Percentiles rank a stretch among this genome's conserved stretches.
These are phyloP conservation scores for Incumbomyces delicatus DNA, from an alignment of 2,329 filamentous ascomycete genomes.

Conservation along the genomic window DNA sequence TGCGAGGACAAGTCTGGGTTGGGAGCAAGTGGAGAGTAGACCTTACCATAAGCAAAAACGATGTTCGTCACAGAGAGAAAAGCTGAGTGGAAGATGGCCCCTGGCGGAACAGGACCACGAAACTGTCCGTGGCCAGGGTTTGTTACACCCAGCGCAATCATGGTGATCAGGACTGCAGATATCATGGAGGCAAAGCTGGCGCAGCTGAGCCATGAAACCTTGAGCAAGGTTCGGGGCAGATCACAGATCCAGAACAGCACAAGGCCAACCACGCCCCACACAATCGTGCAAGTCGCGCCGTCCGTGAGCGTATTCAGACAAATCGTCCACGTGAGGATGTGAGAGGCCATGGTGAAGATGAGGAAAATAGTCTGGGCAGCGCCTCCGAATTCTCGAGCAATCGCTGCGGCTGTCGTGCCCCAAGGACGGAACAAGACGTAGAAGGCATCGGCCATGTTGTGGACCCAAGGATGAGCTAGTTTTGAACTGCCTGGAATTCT, in stretches of 20 bases:
- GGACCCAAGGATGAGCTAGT: slow-evolving; percentile 40
- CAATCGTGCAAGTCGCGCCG: slow-evolving; percentile 53
- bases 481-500: slow-evolving; percentile 3
- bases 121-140: slow-evolving; percentile 41
- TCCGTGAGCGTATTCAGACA: slow-evolving; percentile 57
- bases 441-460: slow-evolving; percentile 60
- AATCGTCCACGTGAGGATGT: slow-evolving; percentile 60
- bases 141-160: slow-evolving; percentile 53
- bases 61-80: slow-evolving; percentile 60
- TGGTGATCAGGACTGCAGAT: slow-evolving; percentile 54
- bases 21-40: slow-evolving; percentile 6
- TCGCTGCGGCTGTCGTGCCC: slow-evolving; percentile 33
- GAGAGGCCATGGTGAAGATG: slow-evolving; percentile 61
- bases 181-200: slow-evolving; percentile 56
- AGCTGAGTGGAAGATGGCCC: slow-evolving; percentile 41
- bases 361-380: slow-evolving; percentile 54
- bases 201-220: slow-evolving; percentile 53
- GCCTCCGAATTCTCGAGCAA: slow-evolving; percentile 54
- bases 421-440: slow-evolving; percentile 41
- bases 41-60: slow-evolving; percentile 52
- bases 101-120: slow-evolving; percentile 27
- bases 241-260: slow-evolving; percentile 50
- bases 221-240: slow-evolving; percentile 52
- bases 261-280: slow-evolving; percentile 53
- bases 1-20: too few species aligned